These are phyloP conservation scores for Paraphaeosphaeria sporulosa DNA, from an alignment of 2,329 filamentous ascomycete species.

Conservation along the genomic window DNA sequence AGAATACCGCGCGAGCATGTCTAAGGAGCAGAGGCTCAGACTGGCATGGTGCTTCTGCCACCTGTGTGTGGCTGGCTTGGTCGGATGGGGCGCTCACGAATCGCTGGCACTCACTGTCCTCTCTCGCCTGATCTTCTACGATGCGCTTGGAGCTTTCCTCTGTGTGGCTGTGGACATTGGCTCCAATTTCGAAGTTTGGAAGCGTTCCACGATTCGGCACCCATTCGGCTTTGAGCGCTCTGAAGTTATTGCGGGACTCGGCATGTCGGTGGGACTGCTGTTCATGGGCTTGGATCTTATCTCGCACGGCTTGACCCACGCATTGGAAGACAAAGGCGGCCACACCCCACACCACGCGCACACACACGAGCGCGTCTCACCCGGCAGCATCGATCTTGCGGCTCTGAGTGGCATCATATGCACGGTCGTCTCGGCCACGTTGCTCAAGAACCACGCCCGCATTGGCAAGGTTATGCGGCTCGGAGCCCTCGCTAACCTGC, in stretches of 20 bases:
- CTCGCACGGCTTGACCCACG: conserved; percentile 90
- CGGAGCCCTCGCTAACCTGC: conserved; percentile 80
- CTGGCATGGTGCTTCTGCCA: conserved; percentile 92
- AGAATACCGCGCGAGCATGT: conserved; percentile 91
- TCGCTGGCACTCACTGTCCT: conserved; percentile 91
- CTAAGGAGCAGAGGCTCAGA: conserved; percentile 81
- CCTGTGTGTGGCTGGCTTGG: conserved; percentile 79
- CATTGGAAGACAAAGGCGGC: conserved; percentile 76
- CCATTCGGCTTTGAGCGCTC: conserved; percentile 91
- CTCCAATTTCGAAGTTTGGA: conserved; percentile 98
- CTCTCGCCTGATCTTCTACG: conserved; percentile 93
- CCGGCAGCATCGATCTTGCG: conserved; percentile 82
- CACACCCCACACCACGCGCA: conserved; percentile 74
- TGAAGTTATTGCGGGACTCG: conserved; percentile 94
- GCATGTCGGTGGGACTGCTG: conserved; percentile 93
- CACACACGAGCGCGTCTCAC: conserved; percentile 69
- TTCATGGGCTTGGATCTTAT: conserved; percentile 97
- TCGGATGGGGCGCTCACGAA: conserved; percentile 84
- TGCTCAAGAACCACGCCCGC: conserved; percentile 86
- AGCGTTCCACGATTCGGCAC: conserved; percentile 87
- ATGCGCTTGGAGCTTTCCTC: conserved; percentile 88
- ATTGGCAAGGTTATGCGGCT: conserved; percentile 93
- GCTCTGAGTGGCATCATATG: conserved; percentile 81
- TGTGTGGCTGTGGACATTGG: conserved; percentile 93
- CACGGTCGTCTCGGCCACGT: conserved; percentile 85